Percentiles rank a stretch among this genome's conserved stretches.
Evolutionary conservation across 257 asterid species (phyloP).

Genomic region (Fraxinus pennsylvanica): DNA sequence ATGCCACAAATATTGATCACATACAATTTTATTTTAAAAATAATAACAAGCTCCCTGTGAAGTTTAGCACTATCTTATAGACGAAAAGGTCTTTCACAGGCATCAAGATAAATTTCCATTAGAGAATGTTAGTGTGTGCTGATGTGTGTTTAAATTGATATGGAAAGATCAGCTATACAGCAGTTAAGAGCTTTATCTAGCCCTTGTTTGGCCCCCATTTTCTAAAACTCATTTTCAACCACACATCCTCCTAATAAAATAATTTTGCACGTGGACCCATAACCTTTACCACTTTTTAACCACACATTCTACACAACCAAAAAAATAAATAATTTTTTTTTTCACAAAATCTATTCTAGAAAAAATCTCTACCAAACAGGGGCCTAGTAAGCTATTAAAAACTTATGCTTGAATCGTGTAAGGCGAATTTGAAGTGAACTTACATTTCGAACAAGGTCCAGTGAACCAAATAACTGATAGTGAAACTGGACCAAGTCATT

Average conservation of each 20-base stretch:
- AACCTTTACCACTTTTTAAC: too few relatives aligned
- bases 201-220: too few relatives aligned
- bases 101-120: neutral
- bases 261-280: too few relatives aligned
- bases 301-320: too few relatives aligned
- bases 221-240: too few relatives aligned
- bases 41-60: neutral
- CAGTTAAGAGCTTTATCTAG: neutral
- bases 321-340: too few relatives aligned
- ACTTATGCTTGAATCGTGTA: too few relatives aligned
- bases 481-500: constrained; percentile 67
- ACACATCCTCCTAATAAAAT: too few relatives aligned
- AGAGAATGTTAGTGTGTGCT: neutral
- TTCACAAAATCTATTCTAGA: too few relatives aligned
- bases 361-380: too few relatives aligned
- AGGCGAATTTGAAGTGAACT: constrained; percentile 19
- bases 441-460: constrained; percentile 63
- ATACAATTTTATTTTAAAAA: neutral
- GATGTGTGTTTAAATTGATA: neutral
- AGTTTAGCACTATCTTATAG: neutral
- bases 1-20: neutral
- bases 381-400: too few relatives aligned
- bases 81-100: neutral
- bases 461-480: constrained; percentile 76
- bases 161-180: neutral